Base-by-base conservation (phyloP, 495 filamentous ascomycete genomes). In the Annulohypoxylon stygium region DNA sequence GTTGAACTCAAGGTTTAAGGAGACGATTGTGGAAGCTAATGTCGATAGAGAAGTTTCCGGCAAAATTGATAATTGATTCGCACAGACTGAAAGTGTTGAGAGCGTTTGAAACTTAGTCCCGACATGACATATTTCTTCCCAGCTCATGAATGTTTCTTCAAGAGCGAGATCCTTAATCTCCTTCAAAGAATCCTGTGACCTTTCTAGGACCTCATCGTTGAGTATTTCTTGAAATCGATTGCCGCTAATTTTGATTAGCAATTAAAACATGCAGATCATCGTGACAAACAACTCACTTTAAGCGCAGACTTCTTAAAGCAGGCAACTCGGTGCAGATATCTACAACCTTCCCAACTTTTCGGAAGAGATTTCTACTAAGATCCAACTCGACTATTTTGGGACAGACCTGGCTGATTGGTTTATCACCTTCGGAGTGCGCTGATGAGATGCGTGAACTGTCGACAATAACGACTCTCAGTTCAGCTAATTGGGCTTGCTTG, bases 341-440 rank as follows among this genome's bases (percentile, higher is more conserved):
- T 47, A 86, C 84, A 20, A 97, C 86, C 26, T 91, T 88, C 2
- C 81, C 76, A 79, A 93, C 89, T 14, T 78, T 80, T 65, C 89
- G 88, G 73, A 98, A 88, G 54, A 98, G 80, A 78, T 95, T 98
- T 47, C 93, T 86, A 74, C 93, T 94, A 37, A 99, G 80, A 78
- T 98, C 95, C 34, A 99, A 85, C 76, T 97, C 92, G 11, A 86
- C 84, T 65, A 97, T 91, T 64, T 91, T 87, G 0, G 89, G 88
- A 43, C 88, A 90, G 10, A 81, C 83, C 68, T 86, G 67, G 16
- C 73, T 60, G 51, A 90, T 88, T 30, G 79, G 65, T 1, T 78
- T 71, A 37, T 82, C 82, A 12, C 69, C 75, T 2, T 75, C 69
- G 1, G 33, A 43, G 50, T 71, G 70, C 2, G 83, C 81, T 12